A percentile compares a stretch with the other conserved stretches of the same genome.
phyloP scores from a whole-genome alignment of 805 yeast species.

The Kodamaea jinghongensis region DNA sequence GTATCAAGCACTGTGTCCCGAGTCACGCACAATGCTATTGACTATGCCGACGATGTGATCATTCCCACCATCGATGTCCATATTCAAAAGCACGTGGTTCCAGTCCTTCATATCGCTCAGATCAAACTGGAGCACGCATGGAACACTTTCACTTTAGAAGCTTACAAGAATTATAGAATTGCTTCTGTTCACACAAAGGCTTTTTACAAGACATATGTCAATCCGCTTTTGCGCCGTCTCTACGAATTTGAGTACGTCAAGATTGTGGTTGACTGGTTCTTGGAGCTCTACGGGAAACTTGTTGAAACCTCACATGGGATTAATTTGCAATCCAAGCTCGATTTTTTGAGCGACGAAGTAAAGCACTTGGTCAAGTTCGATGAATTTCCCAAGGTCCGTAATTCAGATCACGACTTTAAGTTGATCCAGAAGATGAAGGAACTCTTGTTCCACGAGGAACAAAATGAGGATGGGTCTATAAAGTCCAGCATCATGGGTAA shows the following conservation, averaged over 20 bases:
- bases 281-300: background rate
- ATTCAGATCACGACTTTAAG: slow-evolving; percentile 3
- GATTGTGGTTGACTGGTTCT: slow-evolving; percentile 2
- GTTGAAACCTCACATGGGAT: slow-evolving; percentile 1
- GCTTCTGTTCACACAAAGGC: background rate
- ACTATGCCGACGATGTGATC: slow-evolving; percentile 1
- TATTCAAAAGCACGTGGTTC: slow-evolving; percentile 3
- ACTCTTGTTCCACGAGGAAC: slow-evolving; percentile 4
- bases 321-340: slow-evolving; percentile 19
- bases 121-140: slow-evolving; percentile 1
- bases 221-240: background rate
- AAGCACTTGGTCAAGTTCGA: slow-evolving; percentile 22
- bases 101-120: background rate
- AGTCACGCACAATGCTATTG: background rate
- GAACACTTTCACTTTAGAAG: background rate
- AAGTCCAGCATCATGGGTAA: background rate
- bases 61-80: background rate
- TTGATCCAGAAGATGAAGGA: slow-evolving; percentile 7
- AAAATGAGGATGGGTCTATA: background rate
- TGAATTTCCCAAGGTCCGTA: slow-evolving; percentile 11
- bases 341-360: slow-evolving; percentile 26
- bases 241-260: slow-evolving; percentile 2
- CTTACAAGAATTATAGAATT: background rate
- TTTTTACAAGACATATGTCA: background rate
- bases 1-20: too few species aligned